Evolutionary conservation across 768 basidiomycete genomes (phyloP).

Genomic region (Coprinellus aureogranulatus): DNA sequence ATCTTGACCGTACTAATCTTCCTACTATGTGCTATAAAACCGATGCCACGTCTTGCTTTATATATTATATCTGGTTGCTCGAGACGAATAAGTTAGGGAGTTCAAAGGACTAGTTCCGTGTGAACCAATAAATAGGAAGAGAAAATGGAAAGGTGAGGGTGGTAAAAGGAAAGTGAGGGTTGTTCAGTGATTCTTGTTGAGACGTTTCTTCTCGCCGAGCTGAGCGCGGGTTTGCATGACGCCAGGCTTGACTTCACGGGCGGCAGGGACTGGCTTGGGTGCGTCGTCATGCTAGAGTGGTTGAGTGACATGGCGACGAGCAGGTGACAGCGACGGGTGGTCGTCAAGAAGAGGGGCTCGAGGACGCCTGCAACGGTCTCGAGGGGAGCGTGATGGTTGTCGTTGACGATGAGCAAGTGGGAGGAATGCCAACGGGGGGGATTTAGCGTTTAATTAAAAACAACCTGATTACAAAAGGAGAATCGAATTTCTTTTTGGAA

Average conservation of each 20-base stretch:
- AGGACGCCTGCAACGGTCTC: constrained; percentile 9
- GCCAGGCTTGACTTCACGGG: constrained; percentile 29
- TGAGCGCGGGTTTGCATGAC: constrained; percentile 6
- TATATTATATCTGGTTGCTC: neutral
- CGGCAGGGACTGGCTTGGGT: constrained; percentile 63
- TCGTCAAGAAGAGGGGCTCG: constrained; percentile 8
- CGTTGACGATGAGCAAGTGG: constrained; percentile 12
- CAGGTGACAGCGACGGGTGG: constrained; percentile 12
- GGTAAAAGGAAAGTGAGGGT: too few relatives aligned
- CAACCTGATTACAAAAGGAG: too few relatives aligned
- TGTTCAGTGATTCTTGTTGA: neutral
- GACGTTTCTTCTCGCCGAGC: constrained; percentile 6
- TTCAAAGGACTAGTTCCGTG: too few relatives aligned
- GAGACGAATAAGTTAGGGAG: neutral
- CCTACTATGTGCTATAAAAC: neutral
- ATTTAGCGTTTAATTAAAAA: constrained; percentile 22
- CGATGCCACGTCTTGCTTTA: neutral
- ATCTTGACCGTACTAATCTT: too few relatives aligned
- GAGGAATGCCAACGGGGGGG: constrained; percentile 6
- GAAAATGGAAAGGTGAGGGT: too few relatives aligned
- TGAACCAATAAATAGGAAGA: too few relatives aligned
- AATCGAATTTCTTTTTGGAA: constrained; percentile 17
- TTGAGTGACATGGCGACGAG: constrained; percentile 45
- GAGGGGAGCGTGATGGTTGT: constrained; percentile 10
- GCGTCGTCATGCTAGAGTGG: constrained; percentile 42